These are phyloP conservation scores for Nakaseomyces kungkrabaensis DNA, from an alignment of 1,139 yeast genomes.

Conservation along the genomic window DNA sequence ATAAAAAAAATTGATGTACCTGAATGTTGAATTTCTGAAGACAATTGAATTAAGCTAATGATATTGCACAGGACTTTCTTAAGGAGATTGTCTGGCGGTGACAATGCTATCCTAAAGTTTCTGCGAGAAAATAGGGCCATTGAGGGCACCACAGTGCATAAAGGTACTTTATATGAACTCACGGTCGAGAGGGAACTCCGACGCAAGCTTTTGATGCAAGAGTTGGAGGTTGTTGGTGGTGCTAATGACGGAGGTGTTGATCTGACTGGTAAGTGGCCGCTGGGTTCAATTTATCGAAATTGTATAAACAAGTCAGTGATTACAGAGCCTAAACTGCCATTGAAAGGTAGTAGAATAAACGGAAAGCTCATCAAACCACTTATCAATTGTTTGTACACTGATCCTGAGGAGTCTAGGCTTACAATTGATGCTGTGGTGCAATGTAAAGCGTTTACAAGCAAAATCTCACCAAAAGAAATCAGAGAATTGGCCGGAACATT, in stretches of 20 bases:
- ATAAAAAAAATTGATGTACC: too few species aligned
- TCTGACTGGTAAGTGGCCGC: slow-evolving; percentile 51
- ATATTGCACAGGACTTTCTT: neutral
- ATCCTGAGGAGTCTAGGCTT: slow-evolving; percentile 8
- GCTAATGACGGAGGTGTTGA: slow-evolving; percentile 69
- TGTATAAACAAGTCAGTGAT: slow-evolving; percentile 18
- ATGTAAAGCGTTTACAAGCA: slow-evolving; percentile 41
- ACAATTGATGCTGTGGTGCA: slow-evolving; percentile 39
- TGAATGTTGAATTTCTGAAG: too few species aligned
- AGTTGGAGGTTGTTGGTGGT: slow-evolving; percentile 47
- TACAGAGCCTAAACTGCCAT: slow-evolving; percentile 23
- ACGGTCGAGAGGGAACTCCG: slow-evolving; percentile 41
- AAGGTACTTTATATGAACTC: slow-evolving; percentile 64
- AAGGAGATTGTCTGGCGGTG: slow-evolving; percentile 8
- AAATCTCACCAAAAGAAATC: slow-evolving; percentile 43
- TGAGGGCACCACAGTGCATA: slow-evolving; percentile 40
- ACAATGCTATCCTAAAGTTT: slow-evolving; percentile 11
- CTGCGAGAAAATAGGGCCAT: slow-evolving; percentile 17
- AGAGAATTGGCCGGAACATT: slow-evolving; percentile 53
- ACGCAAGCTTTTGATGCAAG: slow-evolving; percentile 33
- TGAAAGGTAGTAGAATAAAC: slow-evolving; percentile 26
- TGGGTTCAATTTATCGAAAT: slow-evolving; percentile 20
- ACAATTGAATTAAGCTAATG: neutral
- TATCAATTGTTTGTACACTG: slow-evolving; percentile 9
- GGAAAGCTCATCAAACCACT: slow-evolving; percentile 26